Evolutionary conservation across 2,329 filamentous ascomycete species (phyloP).

Genomic region (Paecilomyces niveus): DNA sequence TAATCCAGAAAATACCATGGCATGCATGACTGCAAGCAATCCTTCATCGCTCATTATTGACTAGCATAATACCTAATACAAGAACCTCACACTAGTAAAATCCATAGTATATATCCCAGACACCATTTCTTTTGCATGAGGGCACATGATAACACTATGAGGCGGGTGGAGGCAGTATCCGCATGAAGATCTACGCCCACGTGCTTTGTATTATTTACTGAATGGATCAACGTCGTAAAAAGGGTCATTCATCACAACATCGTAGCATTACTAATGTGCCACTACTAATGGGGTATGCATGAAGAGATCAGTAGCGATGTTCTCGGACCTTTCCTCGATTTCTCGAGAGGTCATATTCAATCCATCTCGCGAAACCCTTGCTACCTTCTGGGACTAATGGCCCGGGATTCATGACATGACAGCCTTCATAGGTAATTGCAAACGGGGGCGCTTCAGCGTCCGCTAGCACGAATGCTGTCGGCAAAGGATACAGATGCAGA

Average conservation of each 20-base stretch:
- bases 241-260: not conserved
- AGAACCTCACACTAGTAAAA: not conserved
- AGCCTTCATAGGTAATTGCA: slow-evolving; percentile 86
- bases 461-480: slow-evolving; percentile 73
- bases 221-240: not conserved
- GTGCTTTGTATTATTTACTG: not conserved
- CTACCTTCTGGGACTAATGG: slow-evolving; percentile 63
- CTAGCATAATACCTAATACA: not conserved
- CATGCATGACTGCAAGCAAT: not conserved
- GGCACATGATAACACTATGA: not conserved
- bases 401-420: slow-evolving; percentile 91
- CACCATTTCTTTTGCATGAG: not conserved
- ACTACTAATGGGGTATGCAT: not conserved
- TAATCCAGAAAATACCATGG: no score
- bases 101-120: not conserved
- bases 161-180: not conserved
- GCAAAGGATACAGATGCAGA: slow-evolving; percentile 79
- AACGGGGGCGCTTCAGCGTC: slow-evolving; percentile 79
- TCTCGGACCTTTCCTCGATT: slow-evolving; percentile 57
- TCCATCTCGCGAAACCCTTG: slow-evolving; percentile 67
- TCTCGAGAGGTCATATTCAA: slow-evolving; percentile 71
- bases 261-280: not conserved
- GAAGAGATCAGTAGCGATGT: slow-evolving; percentile 45
- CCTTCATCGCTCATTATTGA: not conserved
- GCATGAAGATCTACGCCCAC: not conserved